Evolutionary conservation across 768 basidiomycete genomes (phyloP).

Genomic region (Erythrobasidium yunnanense): DNA sequence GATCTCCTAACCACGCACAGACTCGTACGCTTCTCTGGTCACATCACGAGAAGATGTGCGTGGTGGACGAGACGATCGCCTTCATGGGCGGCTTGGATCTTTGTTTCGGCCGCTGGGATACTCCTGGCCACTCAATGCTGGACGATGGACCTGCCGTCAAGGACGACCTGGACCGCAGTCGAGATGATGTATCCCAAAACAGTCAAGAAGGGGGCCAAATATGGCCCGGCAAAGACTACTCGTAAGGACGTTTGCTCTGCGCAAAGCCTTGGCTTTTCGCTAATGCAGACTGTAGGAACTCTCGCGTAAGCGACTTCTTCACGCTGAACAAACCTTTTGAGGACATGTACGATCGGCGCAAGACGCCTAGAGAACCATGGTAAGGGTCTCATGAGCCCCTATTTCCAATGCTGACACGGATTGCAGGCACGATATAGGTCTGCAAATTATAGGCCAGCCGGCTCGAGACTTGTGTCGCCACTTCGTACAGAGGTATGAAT

Average conservation of each 20-base stretch:
- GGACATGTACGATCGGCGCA: slow-evolving; percentile 86
- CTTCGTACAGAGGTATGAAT: slow-evolving; percentile 69
- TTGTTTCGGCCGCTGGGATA: slow-evolving; percentile 94
- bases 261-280: neutral
- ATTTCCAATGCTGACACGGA: neutral
- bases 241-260: slow-evolving; percentile 1
- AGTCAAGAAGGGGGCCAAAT: slow-evolving; percentile 44
- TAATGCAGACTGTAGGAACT: slow-evolving; percentile 74
- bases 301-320: slow-evolving; percentile 73
- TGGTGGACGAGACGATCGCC: slow-evolving; percentile 90
- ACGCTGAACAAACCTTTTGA: slow-evolving; percentile 78
- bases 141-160: slow-evolving; percentile 53
- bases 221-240: slow-evolving; percentile 62
- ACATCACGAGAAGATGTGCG: slow-evolving; percentile 96
- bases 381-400: slow-evolving; percentile 42
- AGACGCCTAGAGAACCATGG: slow-evolving; percentile 93
- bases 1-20: slow-evolving; percentile 93
- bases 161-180: slow-evolving; percentile 48
- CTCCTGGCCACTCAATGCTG: slow-evolving; percentile 76
- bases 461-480: slow-evolving; percentile 88
- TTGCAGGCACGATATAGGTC: slow-evolving; percentile 82
- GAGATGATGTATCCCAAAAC: slow-evolving; percentile 44
- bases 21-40: slow-evolving; percentile 99
- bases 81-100: slow-evolving; percentile 97
- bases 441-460: slow-evolving; percentile 94